Percentiles rank a stretch among this genome's conserved stretches.
These are phyloP conservation scores for Penicillium paxilli DNA, from an alignment of 495 filamentous ascomycete species.

Conservation along the genomic window DNA sequence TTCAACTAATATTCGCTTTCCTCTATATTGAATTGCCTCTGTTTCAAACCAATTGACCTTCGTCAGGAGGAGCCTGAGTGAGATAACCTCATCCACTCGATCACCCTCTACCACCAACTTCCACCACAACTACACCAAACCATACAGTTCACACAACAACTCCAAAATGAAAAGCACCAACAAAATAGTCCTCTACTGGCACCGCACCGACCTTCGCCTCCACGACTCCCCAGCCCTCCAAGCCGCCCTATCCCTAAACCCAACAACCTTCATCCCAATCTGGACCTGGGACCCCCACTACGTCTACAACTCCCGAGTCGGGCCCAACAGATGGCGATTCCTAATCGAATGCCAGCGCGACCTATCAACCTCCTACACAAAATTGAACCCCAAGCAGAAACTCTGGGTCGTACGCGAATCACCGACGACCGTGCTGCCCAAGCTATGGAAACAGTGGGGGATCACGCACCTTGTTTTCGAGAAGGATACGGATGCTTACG, in stretches of 20 bases:
- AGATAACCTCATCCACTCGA: neutral
- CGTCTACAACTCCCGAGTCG: slow-evolving; percentile 65
- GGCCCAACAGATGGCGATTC: slow-evolving; percentile 67
- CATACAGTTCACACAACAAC: neutral
- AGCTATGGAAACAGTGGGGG: slow-evolving; percentile 66
- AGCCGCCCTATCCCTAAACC: slow-evolving; percentile 62
- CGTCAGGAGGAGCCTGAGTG: no score
- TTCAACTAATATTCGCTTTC: no score
- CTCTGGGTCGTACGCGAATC: slow-evolving; percentile 67
- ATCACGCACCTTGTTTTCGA: slow-evolving; percentile 73
- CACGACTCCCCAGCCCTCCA: slow-evolving; percentile 70
- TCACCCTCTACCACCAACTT: neutral
- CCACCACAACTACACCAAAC: neutral
- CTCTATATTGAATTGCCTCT: no score
- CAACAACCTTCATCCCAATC: slow-evolving; percentile 61
- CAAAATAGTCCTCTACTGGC: slow-evolving; percentile 73
- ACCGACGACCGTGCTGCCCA: slow-evolving; percentile 64
- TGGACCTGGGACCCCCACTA: slow-evolving; percentile 77
- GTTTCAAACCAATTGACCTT: no score
- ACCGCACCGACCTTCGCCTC: slow-evolving; percentile 69
- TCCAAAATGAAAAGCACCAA: slow-evolving; percentile 4
- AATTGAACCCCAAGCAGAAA: slow-evolving; percentile 63
- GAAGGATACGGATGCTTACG: slow-evolving; percentile 72
- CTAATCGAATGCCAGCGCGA: slow-evolving; percentile 68
- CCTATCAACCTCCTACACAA: slow-evolving; percentile 59